Conservation (phyloP, 1,284 basidiomycete genomes). For the Stygiomarasmius scandens region DNA sequence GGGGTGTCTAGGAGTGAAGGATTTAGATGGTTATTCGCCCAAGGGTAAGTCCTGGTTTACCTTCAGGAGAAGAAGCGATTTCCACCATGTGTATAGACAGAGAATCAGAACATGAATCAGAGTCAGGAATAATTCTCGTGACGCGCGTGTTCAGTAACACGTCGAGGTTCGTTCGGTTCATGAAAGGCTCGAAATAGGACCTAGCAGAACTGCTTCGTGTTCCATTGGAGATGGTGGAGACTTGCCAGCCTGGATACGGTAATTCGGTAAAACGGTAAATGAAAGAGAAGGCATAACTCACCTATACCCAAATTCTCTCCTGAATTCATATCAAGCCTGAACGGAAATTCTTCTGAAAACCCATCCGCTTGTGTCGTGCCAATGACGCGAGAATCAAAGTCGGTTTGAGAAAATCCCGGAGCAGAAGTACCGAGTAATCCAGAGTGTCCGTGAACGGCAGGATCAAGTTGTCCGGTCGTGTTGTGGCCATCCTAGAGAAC, state of each 20-base stretch:
- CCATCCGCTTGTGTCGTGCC: slow-evolving; percentile 29
- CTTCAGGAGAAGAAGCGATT: slow-evolving; percentile 25
- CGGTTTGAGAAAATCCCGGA: slow-evolving; percentile 29
- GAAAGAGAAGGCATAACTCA: slow-evolving; percentile 13
- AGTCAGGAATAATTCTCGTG: slow-evolving; percentile 10
- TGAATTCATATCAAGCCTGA: slow-evolving; percentile 40
- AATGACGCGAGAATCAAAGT: slow-evolving; percentile 35
- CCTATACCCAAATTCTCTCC: slow-evolving; percentile 41
- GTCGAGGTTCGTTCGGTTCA: slow-evolving; percentile 19
- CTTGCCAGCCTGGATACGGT: slow-evolving; percentile 34
- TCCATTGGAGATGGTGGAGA: slow-evolving; percentile 24
- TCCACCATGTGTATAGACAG: slow-evolving; percentile 36
- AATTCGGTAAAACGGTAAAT: neutral
- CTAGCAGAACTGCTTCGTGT: slow-evolving; percentile 7
- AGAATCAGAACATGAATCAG: slow-evolving; percentile 1
- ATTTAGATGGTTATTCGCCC: neutral
- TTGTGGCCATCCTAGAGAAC: slow-evolving; percentile 32
- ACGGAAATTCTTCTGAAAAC: slow-evolving; percentile 35
- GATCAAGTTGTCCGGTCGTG: slow-evolving; percentile 31
- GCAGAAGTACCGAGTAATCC: slow-evolving; percentile 37
- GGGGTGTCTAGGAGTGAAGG: slow-evolving; percentile 8
- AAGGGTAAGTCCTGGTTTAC: slow-evolving; percentile 14
- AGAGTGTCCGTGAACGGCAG: slow-evolving; percentile 30
- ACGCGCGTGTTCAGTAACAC: slow-evolving; percentile 20
- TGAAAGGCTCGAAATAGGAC: slow-evolving; percentile 5